Evolutionary conservation across 768 basidiomycete genomes (phyloP).

Genomic region (Podaxis mareebaensis): DNA sequence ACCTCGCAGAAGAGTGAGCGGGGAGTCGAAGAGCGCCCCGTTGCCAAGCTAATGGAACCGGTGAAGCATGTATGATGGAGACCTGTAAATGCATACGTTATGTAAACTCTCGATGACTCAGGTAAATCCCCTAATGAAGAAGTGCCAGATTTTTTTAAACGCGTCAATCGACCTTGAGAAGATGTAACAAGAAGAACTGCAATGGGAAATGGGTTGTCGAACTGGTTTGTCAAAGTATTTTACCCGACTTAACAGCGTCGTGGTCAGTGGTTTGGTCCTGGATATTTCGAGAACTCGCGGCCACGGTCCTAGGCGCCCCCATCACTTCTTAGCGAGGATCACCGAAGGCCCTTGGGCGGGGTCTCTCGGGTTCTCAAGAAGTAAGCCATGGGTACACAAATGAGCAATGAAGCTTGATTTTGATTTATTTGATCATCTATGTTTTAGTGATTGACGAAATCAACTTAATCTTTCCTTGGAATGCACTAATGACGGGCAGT

Average conservation of each 20-base stretch:
- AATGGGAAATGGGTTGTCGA: background rate
- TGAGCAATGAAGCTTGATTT: background rate
- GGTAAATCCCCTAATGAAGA: conserved; percentile 1
- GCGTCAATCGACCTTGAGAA: background rate
- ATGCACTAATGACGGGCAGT: background rate
- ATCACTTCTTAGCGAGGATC: conserved; percentile 15
- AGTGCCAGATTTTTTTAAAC: background rate
- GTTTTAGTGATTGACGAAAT: background rate
- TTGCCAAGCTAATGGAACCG: background rate
- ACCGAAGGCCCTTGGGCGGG: conserved; percentile 3
- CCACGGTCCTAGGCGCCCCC: background rate
- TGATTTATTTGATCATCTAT: conserved; percentile 3
- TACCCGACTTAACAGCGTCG: conserved; percentile 5
- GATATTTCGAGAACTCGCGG: conserved; percentile 2
- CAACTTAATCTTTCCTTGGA: background rate
- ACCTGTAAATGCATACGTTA: background rate
- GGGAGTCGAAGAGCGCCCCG: background rate
- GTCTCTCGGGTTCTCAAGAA: conserved; percentile 4
- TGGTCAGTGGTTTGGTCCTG: background rate
- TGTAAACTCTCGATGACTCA: background rate
- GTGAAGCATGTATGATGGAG: background rate
- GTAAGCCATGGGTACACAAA: background rate
- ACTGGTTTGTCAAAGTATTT: conserved; percentile 5
- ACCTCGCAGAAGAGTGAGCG: background rate
- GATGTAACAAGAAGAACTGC: background rate